Evolutionary conservation across 768 basidiomycete genomes (phyloP), one percentile per base, ranked within the genome.

Genomic region (Suillus clintonianus): DNA sequence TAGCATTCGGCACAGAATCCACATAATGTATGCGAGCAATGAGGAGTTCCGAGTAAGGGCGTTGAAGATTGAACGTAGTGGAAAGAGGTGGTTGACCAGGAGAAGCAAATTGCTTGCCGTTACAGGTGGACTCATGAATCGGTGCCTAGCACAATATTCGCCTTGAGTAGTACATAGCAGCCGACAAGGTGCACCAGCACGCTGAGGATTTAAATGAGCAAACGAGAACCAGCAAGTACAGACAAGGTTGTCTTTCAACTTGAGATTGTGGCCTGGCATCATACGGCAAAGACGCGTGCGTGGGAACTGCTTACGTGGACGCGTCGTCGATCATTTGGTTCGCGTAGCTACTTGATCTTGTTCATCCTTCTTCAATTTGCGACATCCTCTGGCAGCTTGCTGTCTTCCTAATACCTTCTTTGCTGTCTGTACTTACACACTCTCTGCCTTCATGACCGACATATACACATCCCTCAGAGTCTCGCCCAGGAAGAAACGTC

Each of bases 401-500:
- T 37, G 37, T 48, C n/a, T 57, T 27, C 54, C 67, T 68, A 64
- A 62, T 69, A 63, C 55, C 57, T 48, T 60, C 45, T 53, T 39
- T 64, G 36, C 24, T 53, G 54, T 56, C 47, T 63, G 51, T 47
- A 56, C 50, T 54, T 62, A 66, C 65, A 62, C 51, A 61, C 37
- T 34, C 37, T 34, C 59, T 60, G 62, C 11, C 43, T 42, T 11
- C 19, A 84, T 90, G 89, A 84, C 87, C 19, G 84, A 86, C 69
- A 74, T 89, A 15, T 90, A 89, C 72, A 76, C 86, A 47, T 75
- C 84, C 17, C 82, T 92, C 27, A 79, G 82, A 51, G 78, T 91
- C 56, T 91, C 90, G 41, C 90, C 89, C 0, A 83, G 73, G 69
- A 92, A 91, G 80, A 91, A 89, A 75, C 86, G 91, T 61, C 77